These are phyloP conservation scores for Boletus rubroflammeus DNA, from an alignment of 768 basidiomycete species.

Conservation along the genomic window DNA sequence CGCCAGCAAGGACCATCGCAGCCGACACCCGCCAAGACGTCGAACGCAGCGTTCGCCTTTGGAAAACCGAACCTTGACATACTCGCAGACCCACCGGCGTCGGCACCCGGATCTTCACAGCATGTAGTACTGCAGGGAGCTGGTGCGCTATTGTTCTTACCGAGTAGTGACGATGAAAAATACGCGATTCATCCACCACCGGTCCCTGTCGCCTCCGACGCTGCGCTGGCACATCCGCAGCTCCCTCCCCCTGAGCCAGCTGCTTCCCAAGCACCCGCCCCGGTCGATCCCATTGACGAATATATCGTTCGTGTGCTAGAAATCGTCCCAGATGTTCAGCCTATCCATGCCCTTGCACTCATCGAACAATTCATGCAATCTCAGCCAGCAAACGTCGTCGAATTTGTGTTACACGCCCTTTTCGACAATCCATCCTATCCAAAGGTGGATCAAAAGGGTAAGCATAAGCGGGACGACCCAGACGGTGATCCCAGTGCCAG, in stretches of 20 bases:
- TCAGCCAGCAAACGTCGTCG: constrained; percentile 38
- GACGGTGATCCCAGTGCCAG: constrained; percentile 19
- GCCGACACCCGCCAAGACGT: constrained; percentile 6
- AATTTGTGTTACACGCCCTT: constrained; percentile 54
- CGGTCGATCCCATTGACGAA: constrained; percentile 23
- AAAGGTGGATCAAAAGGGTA: constrained; percentile 45
- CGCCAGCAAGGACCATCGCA: background rate
- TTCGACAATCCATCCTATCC: constrained; percentile 65
- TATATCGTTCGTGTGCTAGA: constrained; percentile 55
- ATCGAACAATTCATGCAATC: constrained; percentile 41
- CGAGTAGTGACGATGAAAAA: constrained; percentile 36
- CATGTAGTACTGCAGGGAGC: background rate
- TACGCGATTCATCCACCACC: background rate
- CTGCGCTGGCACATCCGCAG: background rate
- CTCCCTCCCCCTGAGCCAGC: background rate
- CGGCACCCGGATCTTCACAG: constrained; percentile 12
- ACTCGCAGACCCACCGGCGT: constrained; percentile 7
- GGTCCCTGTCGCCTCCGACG: background rate
- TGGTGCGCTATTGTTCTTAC: constrained; percentile 35
- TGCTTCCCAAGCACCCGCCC: constrained; percentile 3
- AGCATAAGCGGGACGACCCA: constrained; percentile 37
- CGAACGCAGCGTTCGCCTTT: constrained; percentile 1
- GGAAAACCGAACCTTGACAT: constrained; percentile 11
- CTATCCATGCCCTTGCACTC: constrained; percentile 49
- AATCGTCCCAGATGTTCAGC: constrained; percentile 67